Evolutionary conservation across 2,329 filamentous ascomycete species (phyloP), one percentile per base, ranked within the genome.

Genomic region (Ophiostoma montium): DNA sequence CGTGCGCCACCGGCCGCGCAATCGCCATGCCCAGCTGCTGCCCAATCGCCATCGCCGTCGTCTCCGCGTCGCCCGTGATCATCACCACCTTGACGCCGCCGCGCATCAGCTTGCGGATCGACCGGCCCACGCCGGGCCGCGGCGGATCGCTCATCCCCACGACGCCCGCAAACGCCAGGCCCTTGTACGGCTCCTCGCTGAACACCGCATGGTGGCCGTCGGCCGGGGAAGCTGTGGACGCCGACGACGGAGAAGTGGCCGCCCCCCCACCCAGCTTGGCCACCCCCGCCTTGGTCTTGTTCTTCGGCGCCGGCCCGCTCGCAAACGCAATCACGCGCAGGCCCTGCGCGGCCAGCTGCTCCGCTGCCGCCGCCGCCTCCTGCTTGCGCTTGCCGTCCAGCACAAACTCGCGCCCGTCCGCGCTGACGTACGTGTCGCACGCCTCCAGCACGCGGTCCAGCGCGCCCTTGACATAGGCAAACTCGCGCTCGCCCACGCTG

Each of bases 91-190:
- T 92, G 54, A 98, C 92, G 35, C 90, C 90, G 48, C 92, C 92
- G 45, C 87, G 80, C 82, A 96, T 90, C 49, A 98, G 70, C 53
- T 84, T 82, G 57, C 86, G 77, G 57, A 98, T 95, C 6, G 90
- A 88, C 54, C 83, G 82, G 56, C 87, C 84, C 9, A 98, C 92
- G 39, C 88, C 88, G 56, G 88, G 86, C 46, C 92, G 76, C 3
- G 92, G 92, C 5, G 92, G 92, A 62, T 98, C 92, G 57, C 87
- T 95, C 90, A 98, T 98, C 44, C 92, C 92, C 27, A 96, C 87
- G 27, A 96, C 67, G 5, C 92, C 92, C 32, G 89, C 84, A 69
- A 98, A 96, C 4, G 84, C 83, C 19, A 98, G 75, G 2, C 86
- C 83, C 48, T 74, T 83, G 63, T 94, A 98, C 8, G 80, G 69